Base-by-base conservation (phyloP, 2,329 filamentous ascomycete genomes). In the Pestalotiopsis sp. region DNA sequence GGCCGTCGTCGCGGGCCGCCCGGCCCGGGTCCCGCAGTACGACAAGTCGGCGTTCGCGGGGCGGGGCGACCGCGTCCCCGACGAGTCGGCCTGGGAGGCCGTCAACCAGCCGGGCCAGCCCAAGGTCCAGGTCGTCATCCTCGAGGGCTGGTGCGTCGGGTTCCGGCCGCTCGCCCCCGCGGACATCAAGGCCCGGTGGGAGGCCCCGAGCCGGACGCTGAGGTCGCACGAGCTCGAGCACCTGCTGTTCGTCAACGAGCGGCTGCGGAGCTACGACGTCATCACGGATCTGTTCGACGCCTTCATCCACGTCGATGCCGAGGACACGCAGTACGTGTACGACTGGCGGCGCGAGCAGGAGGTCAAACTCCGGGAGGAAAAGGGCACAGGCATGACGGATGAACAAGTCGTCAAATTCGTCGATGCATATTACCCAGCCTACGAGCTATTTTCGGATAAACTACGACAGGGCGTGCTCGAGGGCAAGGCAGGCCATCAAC, bases 71-170 rank as follows among this genome's bases (percentile, higher is more conserved):
- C 90, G 94, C 64, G 83, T 88, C 1, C 88, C 91, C 0, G 80
- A 36, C 31, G 31, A 87, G 68, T 81, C 80, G 12, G 76, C 85
- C 61, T 97, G 94, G 93, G 81, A 85, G 31, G 76, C 76, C 14
- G 85, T 91, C 69, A 89, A 89, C 72, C 80, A 78, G 60, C 80
- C 79, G 0, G 85, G 85, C 9, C 83, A 87, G 66, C 78, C 76
- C 2, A 83, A 79, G n/a, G 80, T 87, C 27, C 80, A 87, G 27
- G 89, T 95, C 6, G 86, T 97, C 25, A 88, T 97, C 65, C 90
- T 97, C 71, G 94, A 98, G 79, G 94, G 95, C 20, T 97, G 94
- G 95, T 96, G 92, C 78, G 90, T 97, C 13, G 95, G 94, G 2
- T 97, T 97, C 81, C 89, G 90, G 5, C 80, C 91, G 0, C 79